These are phyloP conservation scores for Lentinula raphanica DNA, from an alignment of 768 basidiomycete genomes.

Conservation along the genomic window DNA sequence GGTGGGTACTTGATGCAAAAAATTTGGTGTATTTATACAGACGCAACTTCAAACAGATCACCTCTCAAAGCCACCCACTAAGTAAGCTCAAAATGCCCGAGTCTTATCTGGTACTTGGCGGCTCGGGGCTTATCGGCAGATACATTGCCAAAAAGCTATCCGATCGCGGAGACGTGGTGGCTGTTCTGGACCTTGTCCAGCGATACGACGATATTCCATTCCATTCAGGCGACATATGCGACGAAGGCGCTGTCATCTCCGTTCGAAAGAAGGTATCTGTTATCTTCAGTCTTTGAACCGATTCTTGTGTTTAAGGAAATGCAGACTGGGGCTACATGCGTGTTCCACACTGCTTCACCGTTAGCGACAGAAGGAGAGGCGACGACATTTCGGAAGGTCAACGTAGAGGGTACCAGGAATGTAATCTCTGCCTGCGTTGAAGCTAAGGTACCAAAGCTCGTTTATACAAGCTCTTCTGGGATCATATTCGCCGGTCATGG, in stretches of 20 bases:
- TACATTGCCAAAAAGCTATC: constrained; percentile 60
- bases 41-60: no score
- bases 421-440: constrained; percentile 53
- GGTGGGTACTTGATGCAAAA: no score
- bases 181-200: constrained; percentile 70
- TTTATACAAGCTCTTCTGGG: constrained; percentile 68
- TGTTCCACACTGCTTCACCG: constrained; percentile 68
- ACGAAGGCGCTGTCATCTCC: constrained; percentile 43
- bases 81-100: no score
- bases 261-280: constrained; percentile 46
- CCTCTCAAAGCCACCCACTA: no score
- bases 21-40: no score
- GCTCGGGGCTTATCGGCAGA: constrained; percentile 63
- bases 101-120: constrained; percentile 63
- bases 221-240: constrained; percentile 61
- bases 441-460: constrained; percentile 49
- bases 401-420: constrained; percentile 63
- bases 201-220: constrained; percentile 59
- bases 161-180: constrained; percentile 54
- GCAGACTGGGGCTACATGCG: constrained; percentile 39
- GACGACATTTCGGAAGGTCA: constrained; percentile 61
- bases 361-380: constrained; percentile 42
- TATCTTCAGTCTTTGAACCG: constrained; percentile 39
- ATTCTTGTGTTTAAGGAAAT: no score
- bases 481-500: constrained; percentile 56